phyloP scores from a whole-genome alignment of 2,329 filamentous ascomycete species.

The Cladophialophora bantiana region DNA sequence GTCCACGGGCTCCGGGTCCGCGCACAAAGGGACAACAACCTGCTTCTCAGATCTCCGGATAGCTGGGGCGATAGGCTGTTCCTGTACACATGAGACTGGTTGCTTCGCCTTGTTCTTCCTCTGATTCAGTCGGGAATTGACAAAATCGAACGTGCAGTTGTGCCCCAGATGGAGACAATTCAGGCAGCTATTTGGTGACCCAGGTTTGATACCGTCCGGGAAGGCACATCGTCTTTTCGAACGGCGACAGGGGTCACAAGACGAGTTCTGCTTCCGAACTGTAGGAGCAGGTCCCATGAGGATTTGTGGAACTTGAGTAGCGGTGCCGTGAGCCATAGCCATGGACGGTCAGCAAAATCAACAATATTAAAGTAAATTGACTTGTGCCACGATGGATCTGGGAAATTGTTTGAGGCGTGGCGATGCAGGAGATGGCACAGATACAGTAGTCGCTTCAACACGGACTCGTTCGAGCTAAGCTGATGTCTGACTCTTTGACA shows the following conservation, averaged over 20 bases:
- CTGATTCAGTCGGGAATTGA: conserved; percentile 21
- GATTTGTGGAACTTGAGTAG: not conserved
- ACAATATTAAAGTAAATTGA: not conserved
- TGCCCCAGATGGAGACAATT: conserved; percentile 27
- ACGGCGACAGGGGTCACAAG: conserved; percentile 29
- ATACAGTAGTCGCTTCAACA: not conserved
- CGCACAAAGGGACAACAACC: not conserved
- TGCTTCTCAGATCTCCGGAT: not conserved
- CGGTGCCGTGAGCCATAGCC: not conserved
- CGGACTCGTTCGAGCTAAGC: not conserved
- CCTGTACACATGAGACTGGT: not conserved
- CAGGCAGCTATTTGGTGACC: conserved; percentile 15
- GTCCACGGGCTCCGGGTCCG: not conserved
- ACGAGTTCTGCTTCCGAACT: conserved; percentile 32
- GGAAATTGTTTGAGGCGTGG: not conserved
- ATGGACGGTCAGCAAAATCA: not conserved
- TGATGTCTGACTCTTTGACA: not conserved
- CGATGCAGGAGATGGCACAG: not conserved
- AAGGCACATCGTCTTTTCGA: conserved; percentile 29
- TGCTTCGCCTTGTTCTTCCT: conserved; percentile 13
- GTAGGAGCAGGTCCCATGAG: not conserved
- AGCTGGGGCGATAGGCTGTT: conserved; percentile 14
- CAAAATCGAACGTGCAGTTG: conserved; percentile 31
- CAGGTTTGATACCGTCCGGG: conserved; percentile 1
- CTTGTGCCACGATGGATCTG: not conserved